Evolutionary conservation across 805 yeast genomes (phyloP), one percentile per base, ranked within the genome.

Genomic region (Lipomyces oligophaga): DNA sequence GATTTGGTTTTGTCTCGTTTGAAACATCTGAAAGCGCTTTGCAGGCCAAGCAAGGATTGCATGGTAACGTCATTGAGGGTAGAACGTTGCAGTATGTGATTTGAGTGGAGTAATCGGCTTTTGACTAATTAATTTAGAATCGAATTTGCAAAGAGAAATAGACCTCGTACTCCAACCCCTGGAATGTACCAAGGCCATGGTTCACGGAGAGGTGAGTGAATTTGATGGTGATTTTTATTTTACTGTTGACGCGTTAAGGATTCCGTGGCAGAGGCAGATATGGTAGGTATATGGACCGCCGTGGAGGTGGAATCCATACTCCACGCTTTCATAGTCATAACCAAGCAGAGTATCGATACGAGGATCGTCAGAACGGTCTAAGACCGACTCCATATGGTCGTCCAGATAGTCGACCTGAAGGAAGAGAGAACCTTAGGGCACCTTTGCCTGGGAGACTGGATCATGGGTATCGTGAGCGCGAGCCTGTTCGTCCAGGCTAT

Each of bases 1-100:
- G 80, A 1, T 76, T 73, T 59, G 81, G 79, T 6, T 76, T 76
- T 52, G 73, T 75, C 18, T 64, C 71, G 35, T 73, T 75, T 58
- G 60, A 50, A 33, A 62, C 67, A n/a, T 61, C 62, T n/a, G 71
- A 65, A n/a, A 63, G 64, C 2, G 77, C 77, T 45, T 68, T 67
- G 40, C 64, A 65, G n/a, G 79, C 78, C 1, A 58, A 71, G 15
- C 59, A 57, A n/a, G 73, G 66, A 38, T 68, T 75, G 65, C 67
- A 69, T 48, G 77, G 77, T 1, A 50, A 58, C 4, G 58, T 64
- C 5, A 45, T 75, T 5, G 73, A 71, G 15, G 70, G 71, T 15
- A 62, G 69, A 37, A 63, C 73, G 2, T 66, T 76, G 10, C 45
- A 38, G 56, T 51, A 22, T 11, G 55, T 35, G 24, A n/a, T 31